Conservation (phyloP, 2,329 filamentous ascomycete genomes). For the Monascus ruber region DNA sequence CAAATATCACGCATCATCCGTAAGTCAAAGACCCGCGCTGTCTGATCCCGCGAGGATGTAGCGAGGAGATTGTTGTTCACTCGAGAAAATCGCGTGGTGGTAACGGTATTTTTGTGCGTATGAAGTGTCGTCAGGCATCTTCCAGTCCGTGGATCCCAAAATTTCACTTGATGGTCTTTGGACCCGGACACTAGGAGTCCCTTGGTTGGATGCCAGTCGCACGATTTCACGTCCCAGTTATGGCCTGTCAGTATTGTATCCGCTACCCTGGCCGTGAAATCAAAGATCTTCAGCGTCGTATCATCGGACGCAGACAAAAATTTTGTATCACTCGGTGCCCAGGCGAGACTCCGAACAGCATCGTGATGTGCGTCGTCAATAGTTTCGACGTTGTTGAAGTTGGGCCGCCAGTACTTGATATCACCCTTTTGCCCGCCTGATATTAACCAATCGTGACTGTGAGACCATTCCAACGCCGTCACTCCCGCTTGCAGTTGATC, state of each 20-base stretch:
- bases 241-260: constrained; percentile 84
- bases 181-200: constrained; percentile 90
- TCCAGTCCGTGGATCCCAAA: constrained; percentile 92
- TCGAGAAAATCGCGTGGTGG: constrained; percentile 81
- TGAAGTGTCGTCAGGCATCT: constrained; percentile 87
- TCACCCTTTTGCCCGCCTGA: constrained; percentile 91
- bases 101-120: constrained; percentile 95
- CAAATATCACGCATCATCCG: constrained; percentile 98
- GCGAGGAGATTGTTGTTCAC: constrained; percentile 75
- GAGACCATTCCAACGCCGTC: constrained; percentile 56
- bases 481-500: constrained; percentile 35
- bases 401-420: constrained; percentile 98
- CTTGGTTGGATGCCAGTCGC: constrained; percentile 95
- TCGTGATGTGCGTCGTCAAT: constrained; percentile 77
- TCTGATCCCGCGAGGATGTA: constrained; percentile 86
- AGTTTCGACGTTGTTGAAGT: constrained; percentile 97
- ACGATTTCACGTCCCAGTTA: constrained; percentile 93
- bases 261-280: constrained; percentile 77
- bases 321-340: constrained; percentile 87
- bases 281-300: constrained; percentile 85
- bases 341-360: constrained; percentile 80
- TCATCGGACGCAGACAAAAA: constrained; percentile 96
- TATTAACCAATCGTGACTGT: constrained; percentile 93
- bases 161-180: constrained; percentile 93
- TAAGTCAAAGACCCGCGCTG: constrained; percentile 84